phyloP scores from a whole-genome alignment of 495 filamentous ascomycete species.

The Apiosordaria backusii region DNA sequence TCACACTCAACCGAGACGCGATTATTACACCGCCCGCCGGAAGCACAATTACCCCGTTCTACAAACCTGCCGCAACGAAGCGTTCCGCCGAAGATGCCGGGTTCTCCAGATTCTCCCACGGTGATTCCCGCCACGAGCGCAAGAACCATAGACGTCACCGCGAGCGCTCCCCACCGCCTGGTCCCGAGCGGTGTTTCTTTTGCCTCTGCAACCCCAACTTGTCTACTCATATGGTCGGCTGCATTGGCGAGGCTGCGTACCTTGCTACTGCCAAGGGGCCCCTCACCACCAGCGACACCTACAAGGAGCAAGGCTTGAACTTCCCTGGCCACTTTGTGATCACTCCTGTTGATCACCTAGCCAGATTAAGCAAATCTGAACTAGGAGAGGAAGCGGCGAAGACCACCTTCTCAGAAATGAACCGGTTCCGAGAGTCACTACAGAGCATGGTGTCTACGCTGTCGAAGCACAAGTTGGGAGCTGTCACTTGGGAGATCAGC shows the following conservation, averaged over 20 bases:
- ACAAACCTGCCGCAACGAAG: slow-evolving; percentile 44
- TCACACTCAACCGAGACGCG: slow-evolving; percentile 63
- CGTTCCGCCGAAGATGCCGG: slow-evolving; percentile 56
- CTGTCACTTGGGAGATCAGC: slow-evolving; percentile 89
- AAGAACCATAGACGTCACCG: slow-evolving; percentile 53
- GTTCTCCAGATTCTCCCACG: slow-evolving; percentile 65
- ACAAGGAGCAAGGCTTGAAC: slow-evolving; percentile 53
- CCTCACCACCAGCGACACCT: slow-evolving; percentile 64
- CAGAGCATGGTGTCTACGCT: slow-evolving; percentile 62
- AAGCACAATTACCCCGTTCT: slow-evolving; percentile 68
- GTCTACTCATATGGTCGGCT: slow-evolving; percentile 81
- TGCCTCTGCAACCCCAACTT: slow-evolving; percentile 81
- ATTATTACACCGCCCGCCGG: slow-evolving; percentile 57
- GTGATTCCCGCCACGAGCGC: slow-evolving; percentile 51
- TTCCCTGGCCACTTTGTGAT: slow-evolving; percentile 88
- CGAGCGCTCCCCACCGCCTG: slow-evolving; percentile 54
- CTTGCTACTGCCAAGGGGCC: slow-evolving; percentile 91
- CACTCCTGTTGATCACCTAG: slow-evolving; percentile 71
- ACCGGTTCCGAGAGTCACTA: slow-evolving; percentile 64
- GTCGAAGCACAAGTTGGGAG: slow-evolving; percentile 59
- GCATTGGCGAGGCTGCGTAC: slow-evolving; percentile 79
- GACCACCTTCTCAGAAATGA: slow-evolving; percentile 72
- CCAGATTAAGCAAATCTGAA: slow-evolving; percentile 53
- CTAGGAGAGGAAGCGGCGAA: slow-evolving; percentile 48
- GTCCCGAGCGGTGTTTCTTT: slow-evolving; percentile 86